Conservation (phyloP, 805 yeast genomes). For the Candida khao-thaluensis region DNA sequence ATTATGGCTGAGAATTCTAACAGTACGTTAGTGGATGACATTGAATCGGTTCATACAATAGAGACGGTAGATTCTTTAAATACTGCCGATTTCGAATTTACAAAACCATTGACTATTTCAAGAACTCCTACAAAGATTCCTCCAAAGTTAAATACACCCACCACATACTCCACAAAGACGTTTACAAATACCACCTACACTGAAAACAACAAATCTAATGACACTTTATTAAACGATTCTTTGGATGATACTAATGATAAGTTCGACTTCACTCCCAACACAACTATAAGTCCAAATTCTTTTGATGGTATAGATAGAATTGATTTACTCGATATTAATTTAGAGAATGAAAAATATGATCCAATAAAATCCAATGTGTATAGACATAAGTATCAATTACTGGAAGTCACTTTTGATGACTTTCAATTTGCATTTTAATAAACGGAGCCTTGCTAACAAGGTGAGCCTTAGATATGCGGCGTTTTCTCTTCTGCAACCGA, state of each 20-base stretch:
- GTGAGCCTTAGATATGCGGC: too few species aligned
- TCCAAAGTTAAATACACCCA: not conserved
- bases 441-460: too few species aligned
- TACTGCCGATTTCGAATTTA: slow-evolving; percentile 10
- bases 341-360: slow-evolving; percentile 2
- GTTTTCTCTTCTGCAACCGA: too few species aligned
- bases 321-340: not conserved
- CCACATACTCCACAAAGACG: not conserved
- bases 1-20: slow-evolving; percentile 18
- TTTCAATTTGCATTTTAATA: slow-evolving; percentile 5
- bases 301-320: not conserved
- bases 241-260: not conserved
- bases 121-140: slow-evolving; percentile 10
- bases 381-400: too few species aligned
- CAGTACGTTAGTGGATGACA: slow-evolving; percentile 17
- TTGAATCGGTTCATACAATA: slow-evolving; percentile 2
- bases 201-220: slow-evolving; percentile 13
- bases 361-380: too few species aligned
- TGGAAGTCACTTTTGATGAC: slow-evolving; percentile 9
- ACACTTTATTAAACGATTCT: slow-evolving; percentile 13
- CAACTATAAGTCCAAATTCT: not conserved
- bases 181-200: not conserved
- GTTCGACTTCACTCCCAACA: slow-evolving; percentile 2
- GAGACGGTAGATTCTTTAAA: slow-evolving; percentile 3
- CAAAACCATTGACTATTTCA: slow-evolving; percentile 15